Evolutionary conservation across 305 asterid genomes (phyloP).

Genomic region (Petunia hybrid): DNA sequence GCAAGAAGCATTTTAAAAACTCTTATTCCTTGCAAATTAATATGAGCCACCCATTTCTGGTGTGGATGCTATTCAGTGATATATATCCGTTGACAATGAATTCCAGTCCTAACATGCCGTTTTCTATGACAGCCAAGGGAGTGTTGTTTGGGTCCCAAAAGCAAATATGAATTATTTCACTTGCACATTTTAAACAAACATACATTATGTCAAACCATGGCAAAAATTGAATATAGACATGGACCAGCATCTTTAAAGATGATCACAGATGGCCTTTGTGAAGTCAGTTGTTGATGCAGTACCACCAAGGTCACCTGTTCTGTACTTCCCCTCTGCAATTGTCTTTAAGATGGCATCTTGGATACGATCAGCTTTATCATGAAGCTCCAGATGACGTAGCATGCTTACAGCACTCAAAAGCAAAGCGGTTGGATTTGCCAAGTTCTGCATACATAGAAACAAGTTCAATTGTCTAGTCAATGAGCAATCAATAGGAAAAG

Average conservation of each 20-base stretch:
- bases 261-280: conserved; percentile 93
- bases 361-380: conserved; percentile 84
- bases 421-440: conserved; percentile 98
- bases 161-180: neutral
- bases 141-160: neutral
- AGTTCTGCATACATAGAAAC: conserved; percentile 57
- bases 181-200: conserved; percentile 35
- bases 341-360: conserved; percentile 88
- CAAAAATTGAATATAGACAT: conserved; percentile 50
- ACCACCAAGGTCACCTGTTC: conserved; percentile 98
- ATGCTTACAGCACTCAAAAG: conserved; percentile 89
- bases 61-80: conserved; percentile 22
- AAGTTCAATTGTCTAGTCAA: neutral
- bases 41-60: neutral
- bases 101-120: neutral
- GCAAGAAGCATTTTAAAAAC: neutral
- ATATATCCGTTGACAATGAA: conserved; percentile 14
- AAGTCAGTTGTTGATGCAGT: conserved; percentile 82
- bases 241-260: conserved; percentile 50
- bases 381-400: conserved; percentile 85
- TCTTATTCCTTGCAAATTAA: conserved; percentile 6
- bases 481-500: conserved; percentile 14
- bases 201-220: conserved; percentile 42
- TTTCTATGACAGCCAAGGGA: neutral
- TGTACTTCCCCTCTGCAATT: conserved; percentile 94